phyloP scores from a whole-genome alignment of 495 filamentous ascomycete genomes.

The Aspergillus diversus region DNA sequence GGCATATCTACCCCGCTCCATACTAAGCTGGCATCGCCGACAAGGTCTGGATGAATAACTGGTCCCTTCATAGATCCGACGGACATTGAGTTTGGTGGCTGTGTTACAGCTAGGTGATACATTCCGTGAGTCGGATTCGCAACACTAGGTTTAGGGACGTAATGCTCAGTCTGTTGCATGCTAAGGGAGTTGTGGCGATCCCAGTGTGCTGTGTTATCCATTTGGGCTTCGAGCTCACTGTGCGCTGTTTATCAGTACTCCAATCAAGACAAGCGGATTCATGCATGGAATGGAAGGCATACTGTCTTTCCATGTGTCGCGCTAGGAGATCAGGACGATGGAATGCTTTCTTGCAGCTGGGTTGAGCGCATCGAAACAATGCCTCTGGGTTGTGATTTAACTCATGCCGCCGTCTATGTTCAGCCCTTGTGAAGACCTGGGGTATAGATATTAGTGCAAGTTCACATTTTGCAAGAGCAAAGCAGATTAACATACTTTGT shows the following conservation, averaged over 20 bases:
- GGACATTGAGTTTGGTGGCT: slow-evolving; percentile 47
- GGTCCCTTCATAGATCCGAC: slow-evolving; percentile 48
- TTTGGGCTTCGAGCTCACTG: slow-evolving; percentile 48
- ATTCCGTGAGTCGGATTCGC: slow-evolving; percentile 29
- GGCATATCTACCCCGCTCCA: slow-evolving; percentile 46
- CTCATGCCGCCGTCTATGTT: slow-evolving; percentile 88
- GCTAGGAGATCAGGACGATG: slow-evolving; percentile 77
- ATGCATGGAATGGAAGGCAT: slow-evolving; percentile 35
- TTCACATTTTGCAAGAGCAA: background rate
- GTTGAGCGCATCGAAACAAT: slow-evolving; percentile 65
- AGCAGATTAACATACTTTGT: slow-evolving; percentile 56
- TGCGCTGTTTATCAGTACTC: slow-evolving; percentile 7
- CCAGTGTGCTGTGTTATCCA: slow-evolving; percentile 39
- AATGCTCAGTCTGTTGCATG: slow-evolving; percentile 27
- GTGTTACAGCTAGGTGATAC: slow-evolving; percentile 30
- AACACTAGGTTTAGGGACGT: slow-evolving; percentile 36
- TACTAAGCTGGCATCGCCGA: slow-evolving; percentile 39
- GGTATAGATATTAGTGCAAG: background rate
- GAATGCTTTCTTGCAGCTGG: slow-evolving; percentile 77
- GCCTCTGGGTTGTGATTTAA: slow-evolving; percentile 78
- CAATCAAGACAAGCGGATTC: background rate
- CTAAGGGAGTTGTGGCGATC: slow-evolving; percentile 30
- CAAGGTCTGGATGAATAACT: slow-evolving; percentile 46
- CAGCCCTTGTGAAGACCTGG: slow-evolving; percentile 81
- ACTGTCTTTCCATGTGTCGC: slow-evolving; percentile 85